Evolutionary conservation across 345 rosid species (phyloP), one percentile per base, ranked within the genome.

Genomic region (Dipteronia sinensis): DNA sequence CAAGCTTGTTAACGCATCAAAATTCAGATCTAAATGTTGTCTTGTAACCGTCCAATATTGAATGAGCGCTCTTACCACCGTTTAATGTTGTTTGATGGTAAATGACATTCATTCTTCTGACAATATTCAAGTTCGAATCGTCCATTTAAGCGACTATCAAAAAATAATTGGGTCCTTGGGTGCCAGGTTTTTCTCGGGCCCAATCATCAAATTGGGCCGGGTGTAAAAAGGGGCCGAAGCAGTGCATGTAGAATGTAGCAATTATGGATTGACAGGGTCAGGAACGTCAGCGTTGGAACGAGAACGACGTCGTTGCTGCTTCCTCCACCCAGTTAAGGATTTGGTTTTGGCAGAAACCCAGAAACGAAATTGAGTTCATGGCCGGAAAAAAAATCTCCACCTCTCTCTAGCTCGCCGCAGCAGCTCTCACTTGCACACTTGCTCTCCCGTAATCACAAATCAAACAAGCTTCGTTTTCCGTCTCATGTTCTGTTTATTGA

Each of bases 401-500:
- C 15, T 10, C 25, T 42, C 16, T 20, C 65, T 23, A 23, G 44
- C 44, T 19, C 0, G 27, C 4, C 10, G 64, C 7, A 53, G 58
- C n/a, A 47, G 59, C 38, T 25, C 38, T 25, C 62, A 27, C 44
- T 70, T 16, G 55, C 20, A 53, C 12, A 46, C 13, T 9, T 46
- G 49, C 31, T 44, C 47, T 6, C 69, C 23, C 20, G 4, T 5
- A 65, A 40, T 20, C 20, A 42, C 29, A n/a, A 42, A 12, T 40
- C 2, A 67, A 67, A 42, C 17, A 42, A 68, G 46, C 44, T 29
- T 29, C 55, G 22, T 15, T 49, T 29, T 19, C 63, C 3, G 3
- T 47, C 61, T 73, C 81, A 73, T 13, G 49, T 58, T 49, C 15
- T 58, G 17, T 56, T 76, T 73, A 0, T 27, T 27, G 27, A 61